Evolutionary conservation across 495 filamentous ascomycete species (phyloP).

Genomic region (Aspergillus ostianus): DNA sequence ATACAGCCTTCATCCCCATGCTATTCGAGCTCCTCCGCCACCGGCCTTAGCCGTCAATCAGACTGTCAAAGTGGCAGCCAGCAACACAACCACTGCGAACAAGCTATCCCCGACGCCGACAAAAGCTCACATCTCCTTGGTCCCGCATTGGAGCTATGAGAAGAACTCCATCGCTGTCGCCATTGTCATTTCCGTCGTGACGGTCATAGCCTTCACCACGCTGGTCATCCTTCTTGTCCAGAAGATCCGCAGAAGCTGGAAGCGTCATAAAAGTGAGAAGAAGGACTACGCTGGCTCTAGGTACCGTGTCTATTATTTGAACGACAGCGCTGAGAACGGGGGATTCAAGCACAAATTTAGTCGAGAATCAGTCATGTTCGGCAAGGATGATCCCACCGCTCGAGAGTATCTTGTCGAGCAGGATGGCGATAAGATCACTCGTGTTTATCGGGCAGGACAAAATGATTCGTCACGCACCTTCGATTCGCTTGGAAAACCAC

Average conservation of each 20-base stretch:
- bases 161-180: constrained; percentile 25
- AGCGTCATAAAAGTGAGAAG: constrained; percentile 11
- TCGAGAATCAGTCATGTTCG: constrained; percentile 21
- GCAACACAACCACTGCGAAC: not conserved
- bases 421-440: constrained; percentile 13
- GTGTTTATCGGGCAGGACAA: constrained; percentile 16
- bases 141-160: constrained; percentile 17
- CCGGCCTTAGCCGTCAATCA: not conserved
- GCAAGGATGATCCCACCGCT: constrained; percentile 4
- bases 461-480: constrained; percentile 3
- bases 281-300: constrained; percentile 15
- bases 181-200: constrained; percentile 14
- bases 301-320: not conserved
- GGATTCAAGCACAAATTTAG: constrained; percentile 1
- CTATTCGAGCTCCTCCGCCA: not conserved
- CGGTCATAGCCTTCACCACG: constrained; percentile 16
- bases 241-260: constrained; percentile 12
- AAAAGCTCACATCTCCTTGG: constrained; percentile 7
- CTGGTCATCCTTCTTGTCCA: constrained; percentile 15
- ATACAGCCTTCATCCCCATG: not conserved
- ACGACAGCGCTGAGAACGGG: not conserved
- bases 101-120: not conserved
- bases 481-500: not conserved
- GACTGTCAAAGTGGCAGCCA: no score
- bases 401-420: constrained; percentile 19